phyloP scores from a whole-genome alignment of 108 stramenopile genomes.

The Stephanodiscus minutulus region DNA sequence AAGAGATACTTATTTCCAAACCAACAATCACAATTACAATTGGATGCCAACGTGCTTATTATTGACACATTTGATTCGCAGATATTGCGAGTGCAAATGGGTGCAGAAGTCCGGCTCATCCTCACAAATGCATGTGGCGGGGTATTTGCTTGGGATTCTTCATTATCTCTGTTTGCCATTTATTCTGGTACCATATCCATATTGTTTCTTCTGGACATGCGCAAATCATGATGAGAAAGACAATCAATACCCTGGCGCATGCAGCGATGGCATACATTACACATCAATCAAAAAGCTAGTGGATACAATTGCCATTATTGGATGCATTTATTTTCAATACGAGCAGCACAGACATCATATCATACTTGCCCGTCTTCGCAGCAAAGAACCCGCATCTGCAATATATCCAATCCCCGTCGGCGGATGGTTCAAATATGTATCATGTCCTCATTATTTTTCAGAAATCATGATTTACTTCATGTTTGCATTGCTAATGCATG shows the following conservation, averaged over 20 bases:
- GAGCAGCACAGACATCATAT: constrained; percentile 69
- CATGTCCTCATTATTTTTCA: constrained; percentile 78
- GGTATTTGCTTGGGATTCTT: constrained; percentile 63
- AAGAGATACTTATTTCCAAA: neutral
- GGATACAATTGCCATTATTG: constrained; percentile 8
- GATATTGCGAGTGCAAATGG: constrained; percentile 61
- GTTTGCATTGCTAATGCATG: constrained; percentile 49
- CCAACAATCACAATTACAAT: neutral
- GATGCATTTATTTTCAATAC: constrained; percentile 61
- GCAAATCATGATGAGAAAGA: neutral
- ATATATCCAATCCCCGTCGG: constrained; percentile 47
- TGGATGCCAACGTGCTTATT: constrained; percentile 19
- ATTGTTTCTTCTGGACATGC: neutral
- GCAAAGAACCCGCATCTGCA: neutral
- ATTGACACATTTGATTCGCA: constrained; percentile 34
- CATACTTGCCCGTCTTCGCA: constrained; percentile 56
- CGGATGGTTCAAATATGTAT: constrained; percentile 63
- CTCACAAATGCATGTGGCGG: constrained; percentile 74
- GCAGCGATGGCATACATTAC: neutral
- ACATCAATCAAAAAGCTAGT: neutral
- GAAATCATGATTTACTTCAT: constrained; percentile 71
- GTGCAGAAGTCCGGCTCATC: constrained; percentile 53
- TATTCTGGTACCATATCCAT: constrained; percentile 43
- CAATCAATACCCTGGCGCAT: neutral
- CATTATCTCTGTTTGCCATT: constrained; percentile 74